These are phyloP conservation scores for Phytophthora sp. DNA, from an alignment of 352 stramenopile species.

Conservation along the genomic window DNA sequence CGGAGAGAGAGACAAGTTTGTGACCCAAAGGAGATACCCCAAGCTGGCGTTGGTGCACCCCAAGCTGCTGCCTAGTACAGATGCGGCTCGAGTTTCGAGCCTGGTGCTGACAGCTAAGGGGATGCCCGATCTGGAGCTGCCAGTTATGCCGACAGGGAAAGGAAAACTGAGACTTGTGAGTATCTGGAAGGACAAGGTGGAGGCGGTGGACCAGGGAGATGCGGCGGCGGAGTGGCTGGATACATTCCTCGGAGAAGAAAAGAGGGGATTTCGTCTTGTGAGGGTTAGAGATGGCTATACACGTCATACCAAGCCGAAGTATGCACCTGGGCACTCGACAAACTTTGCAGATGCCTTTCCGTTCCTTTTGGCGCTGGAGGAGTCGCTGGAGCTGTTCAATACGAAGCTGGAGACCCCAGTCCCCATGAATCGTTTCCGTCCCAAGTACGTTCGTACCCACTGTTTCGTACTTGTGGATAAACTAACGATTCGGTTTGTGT, in stretches of 20 bases:
- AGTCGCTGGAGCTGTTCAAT: conserved; percentile 72
- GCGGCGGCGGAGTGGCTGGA: conserved; percentile 68
- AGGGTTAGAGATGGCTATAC: conserved; percentile 64
- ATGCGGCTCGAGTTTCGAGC: conserved; percentile 24
- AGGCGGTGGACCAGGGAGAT: conserved; percentile 69
- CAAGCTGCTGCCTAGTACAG: conserved; percentile 54
- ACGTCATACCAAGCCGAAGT: conserved; percentile 61
- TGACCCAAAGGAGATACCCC: conserved; percentile 71
- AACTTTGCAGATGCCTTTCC: conserved; percentile 84
- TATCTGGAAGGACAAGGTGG: conserved; percentile 67
- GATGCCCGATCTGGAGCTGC: conserved; percentile 68
- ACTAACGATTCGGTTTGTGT: not conserved
- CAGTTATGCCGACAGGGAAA: conserved; percentile 42
- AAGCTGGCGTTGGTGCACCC: conserved; percentile 71
- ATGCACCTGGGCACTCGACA: conserved; percentile 58
- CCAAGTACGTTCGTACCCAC: conserved; percentile 48
- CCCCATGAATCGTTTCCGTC: conserved; percentile 84
- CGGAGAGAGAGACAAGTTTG: conserved; percentile 59
- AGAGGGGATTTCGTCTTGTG: conserved; percentile 59
- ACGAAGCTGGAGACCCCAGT: conserved; percentile 52
- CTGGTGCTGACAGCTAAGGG: conserved; percentile 66
- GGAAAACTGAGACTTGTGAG: conserved; percentile 44
- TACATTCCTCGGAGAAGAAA: conserved; percentile 47
- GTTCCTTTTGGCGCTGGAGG: conserved; percentile 66
- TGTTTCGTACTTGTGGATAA: not conserved